These are phyloP conservation scores for Ophiosphaerella korrae DNA, from an alignment of 2,329 filamentous ascomycete genomes.

Conservation along the genomic window DNA sequence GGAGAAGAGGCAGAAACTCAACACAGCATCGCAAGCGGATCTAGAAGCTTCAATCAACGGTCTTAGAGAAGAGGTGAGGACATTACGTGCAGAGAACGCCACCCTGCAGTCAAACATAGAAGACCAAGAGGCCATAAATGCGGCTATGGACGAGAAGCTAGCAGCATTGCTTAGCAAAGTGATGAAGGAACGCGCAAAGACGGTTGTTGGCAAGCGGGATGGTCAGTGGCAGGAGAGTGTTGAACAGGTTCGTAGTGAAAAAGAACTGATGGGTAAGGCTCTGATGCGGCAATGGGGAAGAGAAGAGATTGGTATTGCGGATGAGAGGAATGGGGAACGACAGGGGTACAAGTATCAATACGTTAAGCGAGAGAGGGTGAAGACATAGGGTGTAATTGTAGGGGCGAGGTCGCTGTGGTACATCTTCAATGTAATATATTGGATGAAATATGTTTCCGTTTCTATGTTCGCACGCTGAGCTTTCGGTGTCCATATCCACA, in stretches of 20 bases:
- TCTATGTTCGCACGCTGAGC: too few relatives aligned
- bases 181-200: conserved; percentile 39
- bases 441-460: too few relatives aligned
- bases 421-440: too few relatives aligned
- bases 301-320: conserved; percentile 38
- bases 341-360: conserved; percentile 41
- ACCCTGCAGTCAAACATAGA: conserved; percentile 25
- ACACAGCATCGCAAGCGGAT: conserved; percentile 1
- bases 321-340: conserved; percentile 23
- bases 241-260: conserved; percentile 26
- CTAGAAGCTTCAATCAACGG: conserved; percentile 7
- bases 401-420: not conserved
- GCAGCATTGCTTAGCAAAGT: conserved; percentile 32
- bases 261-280: conserved; percentile 37
- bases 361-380: conserved; percentile 13
- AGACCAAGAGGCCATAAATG: conserved; percentile 34
- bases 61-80: conserved; percentile 12
- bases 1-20: conserved; percentile 12
- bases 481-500: too few relatives aligned
- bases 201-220: conserved; percentile 37
- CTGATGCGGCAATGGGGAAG: conserved; percentile 45
- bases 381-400: not conserved
- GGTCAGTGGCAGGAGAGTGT: conserved; percentile 41
- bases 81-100: conserved; percentile 22
- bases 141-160: conserved; percentile 41